phyloP scores from a whole-genome alignment of 2,329 filamentous ascomycete species.

The Hymenoscyphus fructigenus region DNA sequence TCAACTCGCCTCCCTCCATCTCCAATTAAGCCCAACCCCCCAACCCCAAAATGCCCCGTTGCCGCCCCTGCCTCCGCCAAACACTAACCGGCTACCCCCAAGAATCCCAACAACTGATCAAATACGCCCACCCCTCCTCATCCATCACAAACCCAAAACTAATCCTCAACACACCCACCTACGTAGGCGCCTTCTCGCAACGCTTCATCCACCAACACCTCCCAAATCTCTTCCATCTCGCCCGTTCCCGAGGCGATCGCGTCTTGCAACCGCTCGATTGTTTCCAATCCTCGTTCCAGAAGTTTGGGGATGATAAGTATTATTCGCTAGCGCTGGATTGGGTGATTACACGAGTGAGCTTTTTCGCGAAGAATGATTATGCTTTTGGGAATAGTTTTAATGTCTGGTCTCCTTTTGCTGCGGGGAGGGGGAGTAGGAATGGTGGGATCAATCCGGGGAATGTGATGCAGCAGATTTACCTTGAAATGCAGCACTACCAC shows the following conservation, averaged over 20 bases:
- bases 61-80: conserved; percentile 3
- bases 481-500: not conserved
- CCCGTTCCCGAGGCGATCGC: conserved; percentile 6
- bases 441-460: not conserved
- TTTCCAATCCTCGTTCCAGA: conserved; percentile 1
- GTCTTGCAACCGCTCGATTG: conserved; percentile 2
- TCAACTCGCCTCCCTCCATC: not conserved
- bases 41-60: not conserved
- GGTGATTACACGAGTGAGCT: conserved; percentile 11
- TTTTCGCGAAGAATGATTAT: not conserved
- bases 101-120: conserved; percentile 11
- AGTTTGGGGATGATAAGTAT: not conserved
- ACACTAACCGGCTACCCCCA: not conserved
- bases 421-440: not conserved
- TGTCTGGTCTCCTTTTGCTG: not conserved
- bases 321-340: conserved; percentile 9
- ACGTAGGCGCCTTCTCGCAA: conserved; percentile 3
- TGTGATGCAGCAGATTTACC: not conserved
- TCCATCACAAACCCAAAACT: not conserved
- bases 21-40: not conserved
- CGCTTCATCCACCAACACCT: conserved; percentile 8
- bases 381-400: not conserved
- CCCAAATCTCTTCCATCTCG: conserved; percentile 13
- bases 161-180: conserved; percentile 5
- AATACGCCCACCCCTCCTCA: conserved; percentile 5